A percentile compares a stretch with the other conserved stretches of the same genome.
Conservation (phyloP, 495 filamentous ascomycete species). For the Hypoxylon lienhwacheense region DNA sequence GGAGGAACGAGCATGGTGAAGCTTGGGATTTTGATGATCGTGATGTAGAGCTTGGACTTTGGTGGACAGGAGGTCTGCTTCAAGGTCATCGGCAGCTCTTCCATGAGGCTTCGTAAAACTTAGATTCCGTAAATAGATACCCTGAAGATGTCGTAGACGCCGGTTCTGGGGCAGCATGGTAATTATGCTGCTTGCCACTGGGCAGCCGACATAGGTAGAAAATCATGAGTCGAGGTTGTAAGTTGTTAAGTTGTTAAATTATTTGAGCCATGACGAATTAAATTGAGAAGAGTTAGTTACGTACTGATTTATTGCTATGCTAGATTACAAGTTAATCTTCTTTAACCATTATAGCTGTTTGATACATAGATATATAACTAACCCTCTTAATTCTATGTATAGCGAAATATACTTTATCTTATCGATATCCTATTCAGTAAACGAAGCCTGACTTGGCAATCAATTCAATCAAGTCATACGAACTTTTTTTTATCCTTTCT, state of each 20-base stretch:
- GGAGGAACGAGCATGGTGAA: constrained; percentile 74
- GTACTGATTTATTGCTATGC: not conserved
- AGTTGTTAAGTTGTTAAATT: constrained; percentile 40
- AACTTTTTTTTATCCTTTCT: no score
- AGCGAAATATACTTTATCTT: no score
- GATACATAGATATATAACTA: no score
- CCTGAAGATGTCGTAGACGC: constrained; percentile 83
- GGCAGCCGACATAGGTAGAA: constrained; percentile 45
- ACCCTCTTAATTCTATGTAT: no score
- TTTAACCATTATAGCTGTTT: no score
- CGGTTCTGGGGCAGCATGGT: constrained; percentile 71
- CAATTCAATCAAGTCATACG: no score
- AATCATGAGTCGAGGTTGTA: constrained; percentile 49
- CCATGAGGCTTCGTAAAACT: constrained; percentile 64
- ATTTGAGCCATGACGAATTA: constrained; percentile 37
- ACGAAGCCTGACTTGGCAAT: no score
- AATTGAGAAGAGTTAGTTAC: constrained; percentile 2
- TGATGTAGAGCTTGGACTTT: constrained; percentile 63
- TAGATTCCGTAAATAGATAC: constrained; percentile 85
- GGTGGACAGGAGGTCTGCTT: constrained; percentile 70
- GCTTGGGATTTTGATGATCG: constrained; percentile 47
- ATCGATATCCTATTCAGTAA: no score
- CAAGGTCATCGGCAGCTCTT: constrained; percentile 83
- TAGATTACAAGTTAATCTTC: no score
- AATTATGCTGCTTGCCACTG: constrained; percentile 34